Base-by-base conservation (phyloP, 2,329 filamentous ascomycete genomes). In the Claviceps sp. region DNA sequence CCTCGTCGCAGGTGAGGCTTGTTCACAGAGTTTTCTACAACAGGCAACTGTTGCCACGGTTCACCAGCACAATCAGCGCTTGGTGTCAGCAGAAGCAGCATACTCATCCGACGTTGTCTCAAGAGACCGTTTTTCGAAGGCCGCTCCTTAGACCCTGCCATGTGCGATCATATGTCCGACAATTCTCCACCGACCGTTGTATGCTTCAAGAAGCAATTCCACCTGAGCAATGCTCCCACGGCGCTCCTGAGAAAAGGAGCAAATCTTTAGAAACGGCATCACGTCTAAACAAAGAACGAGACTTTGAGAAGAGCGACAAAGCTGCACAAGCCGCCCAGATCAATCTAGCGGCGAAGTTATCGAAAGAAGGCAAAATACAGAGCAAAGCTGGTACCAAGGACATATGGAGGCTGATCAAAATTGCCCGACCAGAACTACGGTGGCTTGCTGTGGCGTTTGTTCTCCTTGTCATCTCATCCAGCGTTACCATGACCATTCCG, bases 401-500 rank as follows among this genome's bases (percentile, higher is more conserved):
- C 68, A 81, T 97, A 59, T 86, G 83, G 82, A 81, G 93, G 49
- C 72, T 98, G 60, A 77, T 98, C 65, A 88, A 84, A 68, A 93
- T 98, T 63, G 93, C 93, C 13, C 77, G 80, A 51, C 91, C 91
- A 2, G 93, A 98, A 70, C 71, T 86, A 34, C 83, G 76, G 63
- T 85, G 86, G 67, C 80, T 98, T 16, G 76, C 74, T 6, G 68
- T 86, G 56, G 94, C 94, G 3, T 91, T 97, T 64, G 66, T 85
- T 51, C 86, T 95, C 63, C 75, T 98, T 49, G 75, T 98, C 53
- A 76, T 96, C 55, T 96, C 91, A 16, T 97, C 91, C 4, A 79
- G 82, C 49, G 89, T 98, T 59, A 95, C 90, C 52, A 95, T 98
- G 86, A 90, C 88, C 2, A 87, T 98, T 54, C 93, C 93, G 1